Evolutionary conservation across 106 monocot genomes (phyloP).

Genomic region (Dendrobium nobile): DNA sequence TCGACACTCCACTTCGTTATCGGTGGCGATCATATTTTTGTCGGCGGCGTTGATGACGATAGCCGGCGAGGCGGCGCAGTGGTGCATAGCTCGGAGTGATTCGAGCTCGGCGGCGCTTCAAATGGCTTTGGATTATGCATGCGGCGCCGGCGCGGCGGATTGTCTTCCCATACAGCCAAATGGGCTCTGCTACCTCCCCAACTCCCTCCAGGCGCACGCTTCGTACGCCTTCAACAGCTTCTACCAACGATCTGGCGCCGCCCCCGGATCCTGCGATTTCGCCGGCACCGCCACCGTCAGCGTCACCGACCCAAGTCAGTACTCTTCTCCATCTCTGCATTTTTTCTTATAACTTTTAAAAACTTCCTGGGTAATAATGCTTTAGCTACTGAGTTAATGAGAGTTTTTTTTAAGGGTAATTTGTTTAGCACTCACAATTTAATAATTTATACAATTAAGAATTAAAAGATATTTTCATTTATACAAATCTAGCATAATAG

Average conservation of each 20-base stretch:
- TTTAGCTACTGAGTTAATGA: too few species aligned
- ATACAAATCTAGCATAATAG: too few species aligned
- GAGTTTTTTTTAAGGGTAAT: too few species aligned
- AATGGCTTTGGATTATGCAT: slow-evolving; percentile 58
- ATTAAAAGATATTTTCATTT: too few species aligned
- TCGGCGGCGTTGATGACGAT: neutral
- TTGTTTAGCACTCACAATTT: too few species aligned
- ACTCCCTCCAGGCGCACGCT: slow-evolving; percentile 72
- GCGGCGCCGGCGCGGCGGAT: slow-evolving; percentile 46
- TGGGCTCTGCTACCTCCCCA: slow-evolving; percentile 78
- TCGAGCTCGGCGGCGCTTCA: slow-evolving; percentile 20
- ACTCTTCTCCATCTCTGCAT: neutral
- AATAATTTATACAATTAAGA: too few species aligned
- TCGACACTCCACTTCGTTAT: neutral
- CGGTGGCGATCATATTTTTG: neutral
- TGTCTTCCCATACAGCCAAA: slow-evolving; percentile 53
- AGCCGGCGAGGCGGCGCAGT: slow-evolving; percentile 4
- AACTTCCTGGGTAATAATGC: too few species aligned
- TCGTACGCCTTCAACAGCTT: slow-evolving; percentile 85
- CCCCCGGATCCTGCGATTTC: slow-evolving; percentile 77
- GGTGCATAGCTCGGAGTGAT: slow-evolving; percentile 38
- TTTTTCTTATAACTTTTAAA: neutral
- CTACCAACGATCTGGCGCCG: slow-evolving; percentile 47
- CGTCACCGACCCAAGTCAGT: slow-evolving; percentile 55
- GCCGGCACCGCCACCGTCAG: slow-evolving; percentile 59